Conservation (phyloP, 2,329 filamentous ascomycete genomes). For the Davidsoniella australis region DNA sequence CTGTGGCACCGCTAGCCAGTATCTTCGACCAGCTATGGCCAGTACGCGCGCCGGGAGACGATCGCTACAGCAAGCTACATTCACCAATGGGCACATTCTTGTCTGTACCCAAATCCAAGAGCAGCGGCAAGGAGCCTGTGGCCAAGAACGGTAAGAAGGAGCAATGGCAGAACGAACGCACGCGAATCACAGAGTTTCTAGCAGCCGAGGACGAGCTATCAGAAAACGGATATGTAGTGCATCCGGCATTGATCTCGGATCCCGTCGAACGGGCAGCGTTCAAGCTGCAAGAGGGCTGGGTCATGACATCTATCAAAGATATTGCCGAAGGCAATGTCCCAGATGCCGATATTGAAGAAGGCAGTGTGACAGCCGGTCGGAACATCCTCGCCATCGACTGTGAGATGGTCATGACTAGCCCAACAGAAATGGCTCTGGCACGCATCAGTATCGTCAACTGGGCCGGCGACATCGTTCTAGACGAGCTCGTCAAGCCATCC, state of each 20-base stretch:
- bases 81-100: slow-evolving; percentile 79
- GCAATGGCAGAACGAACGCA: slow-evolving; percentile 56
- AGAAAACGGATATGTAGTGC: slow-evolving; percentile 70
- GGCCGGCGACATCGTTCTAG: slow-evolving; percentile 66
- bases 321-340: slow-evolving; percentile 51
- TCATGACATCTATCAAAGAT: slow-evolving; percentile 53
- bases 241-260: slow-evolving; percentile 55
- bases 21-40: slow-evolving; percentile 87
- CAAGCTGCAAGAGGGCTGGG: slow-evolving; percentile 48
- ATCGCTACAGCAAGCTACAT: slow-evolving; percentile 62
- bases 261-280: slow-evolving; percentile 33
- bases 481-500: slow-evolving; percentile 81
- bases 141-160: slow-evolving; percentile 40
- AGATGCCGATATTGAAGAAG: slow-evolving; percentile 55
- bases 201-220: slow-evolving; percentile 54
- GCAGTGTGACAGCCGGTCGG: slow-evolving; percentile 69
- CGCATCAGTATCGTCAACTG: slow-evolving; percentile 76
- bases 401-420: slow-evolving; percentile 88
- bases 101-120: slow-evolving; percentile 48
- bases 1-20: slow-evolving; percentile 51
- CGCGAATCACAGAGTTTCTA: slow-evolving; percentile 66
- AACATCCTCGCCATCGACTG: slow-evolving; percentile 74
- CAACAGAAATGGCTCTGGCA: slow-evolving; percentile 66
- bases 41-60: slow-evolving; percentile 71
- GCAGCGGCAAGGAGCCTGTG: slow-evolving; percentile 28